Conservation (phyloP, 2,329 filamentous ascomycete genomes). For the Colletotrichum cuscutae region DNA sequence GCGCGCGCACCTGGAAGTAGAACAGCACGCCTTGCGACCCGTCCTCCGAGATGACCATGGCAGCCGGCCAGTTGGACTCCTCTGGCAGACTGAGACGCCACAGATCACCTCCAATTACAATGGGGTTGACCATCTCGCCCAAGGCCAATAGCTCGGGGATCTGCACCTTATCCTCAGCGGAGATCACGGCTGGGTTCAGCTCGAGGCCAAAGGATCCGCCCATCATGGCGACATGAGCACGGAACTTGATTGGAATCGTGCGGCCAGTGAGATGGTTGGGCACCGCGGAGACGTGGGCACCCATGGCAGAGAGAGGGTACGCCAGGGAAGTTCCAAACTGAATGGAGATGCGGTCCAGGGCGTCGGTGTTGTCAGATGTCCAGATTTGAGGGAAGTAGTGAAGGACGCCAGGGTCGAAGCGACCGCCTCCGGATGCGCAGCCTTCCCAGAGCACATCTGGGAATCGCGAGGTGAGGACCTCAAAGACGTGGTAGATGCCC, state of each 20-base stretch:
- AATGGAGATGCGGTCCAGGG: slow-evolving; percentile 67
- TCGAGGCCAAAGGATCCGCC: slow-evolving; percentile 75
- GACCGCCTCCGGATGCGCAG: slow-evolving; percentile 72
- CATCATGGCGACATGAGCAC: slow-evolving; percentile 75
- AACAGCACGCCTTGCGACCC: slow-evolving; percentile 63
- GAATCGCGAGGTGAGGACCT: slow-evolving; percentile 67
- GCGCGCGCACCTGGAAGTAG: slow-evolving; percentile 66
- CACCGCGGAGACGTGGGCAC: slow-evolving; percentile 70
- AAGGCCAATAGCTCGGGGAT: slow-evolving; percentile 65
- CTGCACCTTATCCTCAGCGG: slow-evolving; percentile 59
- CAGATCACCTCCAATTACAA: slow-evolving; percentile 67
- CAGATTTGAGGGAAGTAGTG: slow-evolving; percentile 74
- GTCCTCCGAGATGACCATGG: slow-evolving; percentile 66
- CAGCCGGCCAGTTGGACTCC: slow-evolving; percentile 70
- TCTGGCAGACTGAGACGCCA: slow-evolving; percentile 69
- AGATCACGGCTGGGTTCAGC: slow-evolving; percentile 65
- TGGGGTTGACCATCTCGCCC: slow-evolving; percentile 67
- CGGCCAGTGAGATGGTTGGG: slow-evolving; percentile 68
- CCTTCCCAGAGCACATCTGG: slow-evolving; percentile 74
- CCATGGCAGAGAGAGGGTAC: slow-evolving; percentile 72
- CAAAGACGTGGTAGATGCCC: slow-evolving; percentile 71
- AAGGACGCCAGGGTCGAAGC: slow-evolving; percentile 71
- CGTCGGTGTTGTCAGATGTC: slow-evolving; percentile 75
- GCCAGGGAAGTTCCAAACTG: slow-evolving; percentile 72
- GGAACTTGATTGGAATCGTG: slow-evolving; percentile 66